Evolutionary conservation across 306 rosid species (phyloP).

Genomic region (barrel medic (Medicago truncatula)): MtrunA17r5.0-ANR NC_053048.1:42412001-42412500

Average conservation of each 20-base stretch:
- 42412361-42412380: constrained; percentile 53
- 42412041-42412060: constrained; percentile 59
- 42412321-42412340: constrained; percentile 85
- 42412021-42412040: not conserved
- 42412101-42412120: constrained; percentile 67
- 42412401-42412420: constrained; percentile 58
- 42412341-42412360: constrained; percentile 49
- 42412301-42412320: constrained; percentile 70
- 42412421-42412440: constrained; percentile 48
- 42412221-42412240: constrained; percentile 70
- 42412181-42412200: constrained; percentile 58
- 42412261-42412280: constrained; percentile 58
- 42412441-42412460: constrained; percentile 55
- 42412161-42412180: constrained; percentile 69
- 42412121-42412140: constrained; percentile 52
- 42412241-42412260: constrained; percentile 57
- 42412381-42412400: constrained; percentile 59
- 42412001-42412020: constrained; percentile 16
- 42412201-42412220: constrained; percentile 66
- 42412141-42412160: constrained; percentile 70
- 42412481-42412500: constrained; percentile 67
- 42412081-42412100: constrained; percentile 71
- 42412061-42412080: constrained; percentile 57
- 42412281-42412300: constrained; percentile 87
- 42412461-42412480: constrained; percentile 62